Base-by-base conservation (phyloP, 495 filamentous ascomycete species). In the Tuber magnatum region DNA sequence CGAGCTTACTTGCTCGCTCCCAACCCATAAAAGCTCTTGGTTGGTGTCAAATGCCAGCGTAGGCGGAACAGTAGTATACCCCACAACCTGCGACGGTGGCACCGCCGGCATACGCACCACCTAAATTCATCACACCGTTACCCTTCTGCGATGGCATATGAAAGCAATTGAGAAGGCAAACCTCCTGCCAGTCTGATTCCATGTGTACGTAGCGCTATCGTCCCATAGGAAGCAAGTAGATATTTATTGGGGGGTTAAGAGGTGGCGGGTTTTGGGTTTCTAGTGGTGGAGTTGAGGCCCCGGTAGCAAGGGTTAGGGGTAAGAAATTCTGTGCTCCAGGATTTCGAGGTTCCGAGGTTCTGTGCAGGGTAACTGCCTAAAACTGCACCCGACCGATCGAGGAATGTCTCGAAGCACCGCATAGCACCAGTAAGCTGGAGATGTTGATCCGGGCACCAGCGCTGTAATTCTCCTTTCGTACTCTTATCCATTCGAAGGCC, bases 21-120 rank as follows among this genome's bases (percentile, higher is more conserved):
- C 95, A 16, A 89, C 88, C 95, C 96, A 99, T 76, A 98, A 83
- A 43, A 98, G 88, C 83, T 98, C 95, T 82, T 94, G 90, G 68
- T 88, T 86, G 75, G 90, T 90, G 82, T 99, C 95, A 82, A 98
- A 98, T 38, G 92, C 91, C 76, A 97, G 43, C 40, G 79, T 73
- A 51, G 80, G 78, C 40, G 76, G 80, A 69, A 75, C 73, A 68
- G 78, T 75, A 70, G 51, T 71, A 70, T 75, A 74, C 24, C 80
- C 70, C 39, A 71, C 78, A 42, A 56, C 73, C 71, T 80, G 78
- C 39, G 76, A 75, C 78, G 79, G 74, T 68, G 80, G 72, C 68
- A 76, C 80, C 69, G 74, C 78, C 69, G 51, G 77, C 41, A 76
- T 72, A 46, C 80, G 80, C 78, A 75, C 74, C 70, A 81, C 74